Percentiles rank a stretch among this genome's conserved stretches.
Evolutionary conservation across 345 rosid genomes (phyloP).

Genomic region (Nasturtium officinale): DNA sequence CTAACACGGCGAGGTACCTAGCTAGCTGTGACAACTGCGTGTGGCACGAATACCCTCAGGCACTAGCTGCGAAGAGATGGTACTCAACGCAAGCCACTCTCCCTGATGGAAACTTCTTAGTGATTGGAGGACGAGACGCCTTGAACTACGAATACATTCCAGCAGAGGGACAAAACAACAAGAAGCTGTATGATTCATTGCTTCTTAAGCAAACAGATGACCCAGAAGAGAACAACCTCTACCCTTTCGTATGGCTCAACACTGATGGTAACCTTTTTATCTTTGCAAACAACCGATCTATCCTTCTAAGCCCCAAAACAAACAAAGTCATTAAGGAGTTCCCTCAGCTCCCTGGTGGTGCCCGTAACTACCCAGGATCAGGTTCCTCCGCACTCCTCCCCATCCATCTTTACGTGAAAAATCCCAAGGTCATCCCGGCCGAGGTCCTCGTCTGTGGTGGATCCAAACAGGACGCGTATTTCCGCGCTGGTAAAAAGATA

Average conservation of each 20-base stretch:
- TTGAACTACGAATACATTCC: slow-evolving; percentile 81
- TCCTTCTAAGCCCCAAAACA: slow-evolving; percentile 55
- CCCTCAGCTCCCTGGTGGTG: slow-evolving; percentile 72
- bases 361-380: slow-evolving; percentile 80
- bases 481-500: slow-evolving; percentile 44
- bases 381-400: slow-evolving; percentile 76
- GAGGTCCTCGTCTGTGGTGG: slow-evolving; percentile 74
- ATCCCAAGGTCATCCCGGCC: slow-evolving; percentile 36
- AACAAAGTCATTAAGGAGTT: slow-evolving; percentile 58
- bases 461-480: slow-evolving; percentile 49
- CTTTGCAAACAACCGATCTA: slow-evolving; percentile 75
- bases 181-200: slow-evolving; percentile 41
- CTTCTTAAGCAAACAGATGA: slow-evolving; percentile 63
- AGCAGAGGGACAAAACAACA: slow-evolving; percentile 52
- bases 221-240: slow-evolving; percentile 70
- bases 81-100: slow-evolving; percentile 78
- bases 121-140: slow-evolving; percentile 80
- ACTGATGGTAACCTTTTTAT: slow-evolving; percentile 84
- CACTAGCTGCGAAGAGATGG: slow-evolving; percentile 82
- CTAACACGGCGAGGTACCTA: slow-evolving; percentile 64
- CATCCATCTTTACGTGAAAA: slow-evolving; percentile 41
- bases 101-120: slow-evolving; percentile 68
- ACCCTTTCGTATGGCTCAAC: slow-evolving; percentile 76
- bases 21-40: slow-evolving; percentile 42
- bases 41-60: slow-evolving; percentile 72